Percentiles rank a stretch among this genome's conserved stretches.
Evolutionary conservation across 805 yeast genomes (phyloP).

Genomic region (Kazachstania taianensis): DNA sequence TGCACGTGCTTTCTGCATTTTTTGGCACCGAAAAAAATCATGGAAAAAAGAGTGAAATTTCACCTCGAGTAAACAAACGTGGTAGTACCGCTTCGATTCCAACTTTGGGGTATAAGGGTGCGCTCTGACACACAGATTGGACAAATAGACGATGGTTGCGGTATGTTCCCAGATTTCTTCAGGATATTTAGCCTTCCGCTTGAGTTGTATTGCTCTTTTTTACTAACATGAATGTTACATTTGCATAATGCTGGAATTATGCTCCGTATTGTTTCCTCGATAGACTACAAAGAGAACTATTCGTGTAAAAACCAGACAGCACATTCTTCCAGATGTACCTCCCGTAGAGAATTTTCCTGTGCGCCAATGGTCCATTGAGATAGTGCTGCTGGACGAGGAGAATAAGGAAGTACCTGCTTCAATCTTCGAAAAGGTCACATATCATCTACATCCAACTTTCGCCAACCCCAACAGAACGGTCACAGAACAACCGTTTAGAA

Average conservation of each 20-base stretch:
- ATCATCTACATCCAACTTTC: conserved; percentile 91
- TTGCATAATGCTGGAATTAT: no score
- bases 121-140: no score
- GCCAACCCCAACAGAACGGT: conserved; percentile 75
- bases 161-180: conserved; percentile 4
- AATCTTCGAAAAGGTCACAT: conserved; percentile 85
- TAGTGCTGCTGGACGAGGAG: conserved; percentile 62
- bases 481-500: conserved; percentile 75
- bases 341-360: conserved; percentile 88
- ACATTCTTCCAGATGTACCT: conserved; percentile 68
- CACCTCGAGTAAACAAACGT: no score
- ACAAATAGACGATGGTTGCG: no score
- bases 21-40: no score
- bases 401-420: conserved; percentile 85
- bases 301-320: conserved; percentile 80
- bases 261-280: no score
- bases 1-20: no score
- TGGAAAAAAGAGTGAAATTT: no score
- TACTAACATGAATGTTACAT: no score
- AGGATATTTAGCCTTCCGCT: not conserved
- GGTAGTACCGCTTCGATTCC: no score
- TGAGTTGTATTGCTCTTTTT: no score
- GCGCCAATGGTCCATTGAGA: conserved; percentile 84
- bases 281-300: conserved; percentile 71
- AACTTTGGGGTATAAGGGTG: no score